phyloP scores from a whole-genome alignment of 2,329 filamentous ascomycete species.

The Neofusicoccum sp. region DNA sequence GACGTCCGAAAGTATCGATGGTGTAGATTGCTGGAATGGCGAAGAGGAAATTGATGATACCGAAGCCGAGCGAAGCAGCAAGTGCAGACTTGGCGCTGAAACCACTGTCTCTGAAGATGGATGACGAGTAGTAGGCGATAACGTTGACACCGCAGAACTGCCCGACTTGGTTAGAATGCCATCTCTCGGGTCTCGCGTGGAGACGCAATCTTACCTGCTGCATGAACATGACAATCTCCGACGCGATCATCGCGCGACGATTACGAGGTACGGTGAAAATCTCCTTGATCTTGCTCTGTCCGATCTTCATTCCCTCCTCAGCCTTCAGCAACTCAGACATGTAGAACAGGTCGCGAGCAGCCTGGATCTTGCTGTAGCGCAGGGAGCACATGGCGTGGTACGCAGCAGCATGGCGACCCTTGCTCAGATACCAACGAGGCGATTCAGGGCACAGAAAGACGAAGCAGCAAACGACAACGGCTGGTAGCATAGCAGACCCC shows the following conservation, averaged over 20 bases:
- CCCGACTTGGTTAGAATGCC: not conserved
- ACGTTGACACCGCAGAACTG: constrained; percentile 32
- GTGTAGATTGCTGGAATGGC: constrained; percentile 47
- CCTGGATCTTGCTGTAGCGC: constrained; percentile 52
- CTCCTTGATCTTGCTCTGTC: constrained; percentile 31
- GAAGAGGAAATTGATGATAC: constrained; percentile 46
- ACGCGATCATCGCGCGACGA: constrained; percentile 28
- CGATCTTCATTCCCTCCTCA: constrained; percentile 35
- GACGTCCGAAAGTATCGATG: constrained; percentile 41
- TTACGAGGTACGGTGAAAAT: constrained; percentile 30
- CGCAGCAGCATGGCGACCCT: constrained; percentile 26
- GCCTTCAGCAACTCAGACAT: constrained; percentile 32
- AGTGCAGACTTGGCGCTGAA: constrained; percentile 32
- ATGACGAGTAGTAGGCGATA: constrained; percentile 30
- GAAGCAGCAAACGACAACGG: constrained; percentile 28
- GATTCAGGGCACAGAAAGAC: constrained; percentile 29
- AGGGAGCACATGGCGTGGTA: constrained; percentile 51
- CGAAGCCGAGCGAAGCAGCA: constrained; percentile 44
- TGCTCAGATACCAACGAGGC: constrained; percentile 28
- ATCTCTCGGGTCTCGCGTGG: not conserved
- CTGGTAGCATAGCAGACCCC: constrained; percentile 28
- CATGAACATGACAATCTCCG: constrained; percentile 36
- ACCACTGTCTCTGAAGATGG: constrained; percentile 34
- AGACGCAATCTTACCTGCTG: constrained; percentile 25
- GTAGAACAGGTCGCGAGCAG: constrained; percentile 56